Evolutionary conservation across 75 land plant genomes (phyloP), one percentile per base, ranked within the genome.

Genomic region (Cryptomeria japonica): DNA sequence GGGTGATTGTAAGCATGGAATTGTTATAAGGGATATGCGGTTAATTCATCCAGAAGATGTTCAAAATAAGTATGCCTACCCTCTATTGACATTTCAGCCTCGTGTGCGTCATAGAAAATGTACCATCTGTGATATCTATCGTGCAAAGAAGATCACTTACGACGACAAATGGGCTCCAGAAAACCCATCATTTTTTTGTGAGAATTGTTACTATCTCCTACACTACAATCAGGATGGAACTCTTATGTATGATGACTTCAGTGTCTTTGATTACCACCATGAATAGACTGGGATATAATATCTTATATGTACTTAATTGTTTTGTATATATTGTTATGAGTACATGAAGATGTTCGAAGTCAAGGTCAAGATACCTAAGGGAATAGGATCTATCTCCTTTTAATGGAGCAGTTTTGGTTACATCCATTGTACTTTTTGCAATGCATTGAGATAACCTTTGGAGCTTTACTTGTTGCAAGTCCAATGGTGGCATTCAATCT

Each of bases 1-100:
- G 97, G 99, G 99, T 49, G 94, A 97, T 80, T 98, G 99, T 93
- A 97, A 94, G 89, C 99, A 98, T 82, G 86, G 76, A 32, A 80
- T 98, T 53, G 95, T 98, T 70, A 92, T 98, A 46, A 93, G 99
- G 79, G 99, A 98, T 89, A 93, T 97, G 92, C 92, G 99, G 84
- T 72, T 97, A 86, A 86, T 94, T 58, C 97, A 97, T 88, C 90
- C 93, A 0, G 98, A 98, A n/a, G 99, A 98, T 85, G 92, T 89
- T 42, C 92, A 89, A 34, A 93, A 94, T 88, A 75, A 88, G 15
- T 88, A 88, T 22, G 95, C 93, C 6, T 98, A 98, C 87, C 99
- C 99, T 15, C 80, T 98, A 7, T 72, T 92, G 19, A 92, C 88
- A 84, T 95, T 87, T 87, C 96, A 93, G 78, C 79, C 84, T 0